Percentiles rank a stretch among this genome's conserved stretches.
phyloP scores from a whole-genome alignment of 352 stramenopile species.

The Globisporangium polare region DNA sequence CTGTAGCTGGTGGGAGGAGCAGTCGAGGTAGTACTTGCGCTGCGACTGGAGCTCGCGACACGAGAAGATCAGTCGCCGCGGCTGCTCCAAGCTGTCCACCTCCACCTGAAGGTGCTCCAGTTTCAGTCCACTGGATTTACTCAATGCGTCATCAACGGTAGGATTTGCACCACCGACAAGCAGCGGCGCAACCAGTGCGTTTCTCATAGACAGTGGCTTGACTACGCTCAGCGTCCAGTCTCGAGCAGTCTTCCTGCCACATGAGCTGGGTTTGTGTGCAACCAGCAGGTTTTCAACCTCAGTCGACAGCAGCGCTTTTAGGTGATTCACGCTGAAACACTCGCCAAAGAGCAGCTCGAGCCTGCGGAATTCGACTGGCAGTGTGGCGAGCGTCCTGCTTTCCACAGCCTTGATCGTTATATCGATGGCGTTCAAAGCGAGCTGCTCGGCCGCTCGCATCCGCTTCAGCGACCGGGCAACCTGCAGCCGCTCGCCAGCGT shows the following conservation, averaged over 20 bases:
- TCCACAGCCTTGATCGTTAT: background rate
- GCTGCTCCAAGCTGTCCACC: constrained; percentile 32
- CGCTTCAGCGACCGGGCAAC: constrained; percentile 31
- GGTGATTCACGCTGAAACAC: background rate
- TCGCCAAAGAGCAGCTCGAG: constrained; percentile 14
- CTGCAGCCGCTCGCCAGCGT: constrained; percentile 44
- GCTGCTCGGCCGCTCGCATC: constrained; percentile 15
- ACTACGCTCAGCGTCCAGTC: constrained; percentile 7
- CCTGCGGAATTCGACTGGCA: constrained; percentile 2
- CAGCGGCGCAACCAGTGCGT: background rate
- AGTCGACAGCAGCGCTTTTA: background rate
- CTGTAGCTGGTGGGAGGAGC: constrained; percentile 31
- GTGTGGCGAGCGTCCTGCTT: background rate
- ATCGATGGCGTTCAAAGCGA: background rate
- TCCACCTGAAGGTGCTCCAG: constrained; percentile 38
- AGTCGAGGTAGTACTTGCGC: constrained; percentile 43
- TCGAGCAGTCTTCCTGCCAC: background rate
- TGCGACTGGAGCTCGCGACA: constrained; percentile 44
- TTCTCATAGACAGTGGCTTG: constrained; percentile 10
- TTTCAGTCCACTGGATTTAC: constrained; percentile 3
- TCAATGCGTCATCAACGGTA: background rate
- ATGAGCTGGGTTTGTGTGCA: background rate
- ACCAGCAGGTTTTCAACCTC: background rate
- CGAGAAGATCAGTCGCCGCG: constrained; percentile 47
- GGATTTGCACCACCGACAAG: background rate